Base-by-base conservation (phyloP, 164 flowering plant genomes). In the Annona squamosa region DNA sequence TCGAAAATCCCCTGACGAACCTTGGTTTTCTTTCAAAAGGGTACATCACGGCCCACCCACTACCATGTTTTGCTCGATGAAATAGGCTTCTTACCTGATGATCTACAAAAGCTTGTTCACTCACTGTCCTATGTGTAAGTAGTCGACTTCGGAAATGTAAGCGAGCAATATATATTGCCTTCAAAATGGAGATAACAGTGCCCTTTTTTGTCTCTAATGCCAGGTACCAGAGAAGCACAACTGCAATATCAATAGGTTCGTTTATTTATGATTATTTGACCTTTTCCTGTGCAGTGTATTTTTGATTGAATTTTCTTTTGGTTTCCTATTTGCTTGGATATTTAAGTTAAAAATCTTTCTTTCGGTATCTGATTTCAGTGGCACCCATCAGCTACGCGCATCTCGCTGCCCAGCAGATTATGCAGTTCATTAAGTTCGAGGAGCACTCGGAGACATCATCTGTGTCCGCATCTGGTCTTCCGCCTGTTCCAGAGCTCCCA, bases 311-410 rank as follows among this genome's bases (percentile, higher is more conserved):
- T 12, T 48, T n/a, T 19, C 26, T 26, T 26, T 26, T 26, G 37
- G 37, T 26, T 26, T 26, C 37, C 37, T 26, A 1, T 26, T 26
- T 26, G 37, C 37, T 26, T 26, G 37, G 37, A 26, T 26, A 26
- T 26, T 26, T 26, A 26, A 26, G 19, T 37, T 37, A 5, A 9
- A 65, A 19, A 1, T 5, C 4, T 65, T 3, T 45, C 13, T 17
- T 46, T 44, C 46, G 4, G 37, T n/a, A 16, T 62, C 61, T 72
- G 52, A 3, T 61, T 72, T 70, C 89, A 93, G 98, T 90, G 77
- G 97, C 98, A 48, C 98, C 98, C 2, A 77, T 93, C 43, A 77
- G 84, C 41, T 93, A 93, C 74, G 98, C 98, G 46, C 97, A 90
- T 73, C 91, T 81, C 46, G 96, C 98, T 57, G 98, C 97, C 16